Percentiles rank a stretch among this genome's conserved stretches.
Evolutionary conservation across 2,329 filamentous ascomycete genomes (phyloP).

Genomic region (Thielaviopsis cerberus): DNA sequence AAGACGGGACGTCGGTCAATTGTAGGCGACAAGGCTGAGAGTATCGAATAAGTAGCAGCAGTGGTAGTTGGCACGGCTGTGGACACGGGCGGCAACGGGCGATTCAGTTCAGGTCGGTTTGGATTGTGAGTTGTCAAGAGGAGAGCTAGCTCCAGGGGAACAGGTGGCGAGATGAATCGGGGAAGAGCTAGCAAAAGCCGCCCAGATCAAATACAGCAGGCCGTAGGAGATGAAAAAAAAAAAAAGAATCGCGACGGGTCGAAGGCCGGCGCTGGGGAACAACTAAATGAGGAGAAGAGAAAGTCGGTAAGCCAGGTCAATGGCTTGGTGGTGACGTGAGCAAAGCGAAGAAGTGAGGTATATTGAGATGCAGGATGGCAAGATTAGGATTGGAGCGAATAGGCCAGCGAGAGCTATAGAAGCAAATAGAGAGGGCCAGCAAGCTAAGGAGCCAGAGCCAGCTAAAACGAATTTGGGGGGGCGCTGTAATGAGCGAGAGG

Average conservation of each 20-base stretch:
- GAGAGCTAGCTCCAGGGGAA: constrained; percentile 12
- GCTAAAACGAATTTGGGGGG: no score
- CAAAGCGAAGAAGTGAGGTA: constrained; percentile 2
- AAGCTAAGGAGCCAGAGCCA: background rate
- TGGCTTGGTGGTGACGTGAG: constrained; percentile 1
- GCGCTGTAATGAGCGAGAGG: no score
- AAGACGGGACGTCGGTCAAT: background rate
- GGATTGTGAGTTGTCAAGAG: background rate
- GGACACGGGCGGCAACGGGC: background rate
- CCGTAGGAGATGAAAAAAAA: background rate
- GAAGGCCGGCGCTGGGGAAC: background rate
- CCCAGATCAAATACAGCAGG: constrained; percentile 1
- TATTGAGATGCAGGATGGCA: constrained; percentile 4
- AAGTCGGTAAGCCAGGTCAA: constrained; percentile 6
- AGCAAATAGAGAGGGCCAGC: background rate
- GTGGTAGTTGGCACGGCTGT: background rate
- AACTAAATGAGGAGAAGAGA: background rate
- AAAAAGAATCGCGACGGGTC: constrained; percentile 1
- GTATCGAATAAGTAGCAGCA: background rate
- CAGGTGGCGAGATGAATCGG: constrained; percentile 5
- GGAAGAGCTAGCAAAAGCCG: constrained; percentile 8
- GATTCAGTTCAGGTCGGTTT: background rate
- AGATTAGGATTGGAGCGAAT: background rate
- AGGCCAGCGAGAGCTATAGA: background rate
- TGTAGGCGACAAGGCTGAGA: background rate